Base-by-base conservation (phyloP, 1,139 yeast species). In the Wickerhamomyces sp. region DNA sequence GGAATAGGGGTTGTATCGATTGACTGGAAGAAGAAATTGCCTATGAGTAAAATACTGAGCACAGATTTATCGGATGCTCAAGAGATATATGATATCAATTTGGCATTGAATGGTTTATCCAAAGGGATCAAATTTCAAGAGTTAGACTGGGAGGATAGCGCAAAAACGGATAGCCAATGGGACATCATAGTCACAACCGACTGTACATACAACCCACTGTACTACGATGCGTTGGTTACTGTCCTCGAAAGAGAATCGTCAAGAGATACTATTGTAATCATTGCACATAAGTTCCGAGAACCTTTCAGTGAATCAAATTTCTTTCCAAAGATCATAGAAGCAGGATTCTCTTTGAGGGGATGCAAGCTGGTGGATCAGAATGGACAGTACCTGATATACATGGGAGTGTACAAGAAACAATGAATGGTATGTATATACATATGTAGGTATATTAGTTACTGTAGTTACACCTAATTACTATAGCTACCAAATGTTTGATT, bases 241-340 rank as follows among this genome's bases (percentile, higher is more conserved):
- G 59, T 55, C 5, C 29, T 56, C 9, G 29, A 38, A n/a, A 43
- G 52, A 30, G 58, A 55, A 29, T 24, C 46, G 0, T 29, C 31
- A 1, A 13, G 22, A 1, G 26, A 41, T 9, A 54, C 59, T 2
- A 41, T 27, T 15, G 38, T 56, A 2, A 3, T 54, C 4, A 28
- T 56, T 2, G 54, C 51, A 1, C 61, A 56, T 37, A 56, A 55
- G 45, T 51, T 55, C 39, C 43, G 61, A 37, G 59, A 56, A 28
- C 54, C 55, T 2, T 29, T 36, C 8, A 44, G 52, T 5, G 61
- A 56, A 33, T 38, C 45, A 16, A 50, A 44, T 17, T 52, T 55
- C 34, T 56, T 54, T 40, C 19, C 33, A 7, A 51, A 51, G 31
- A 33, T 51, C 2, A 29, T 33, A 5, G 6, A 31, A 5, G 18